phyloP scores from a whole-genome alignment of 805 yeast genomes.

The Kurtzmaniella fragi region DNA sequence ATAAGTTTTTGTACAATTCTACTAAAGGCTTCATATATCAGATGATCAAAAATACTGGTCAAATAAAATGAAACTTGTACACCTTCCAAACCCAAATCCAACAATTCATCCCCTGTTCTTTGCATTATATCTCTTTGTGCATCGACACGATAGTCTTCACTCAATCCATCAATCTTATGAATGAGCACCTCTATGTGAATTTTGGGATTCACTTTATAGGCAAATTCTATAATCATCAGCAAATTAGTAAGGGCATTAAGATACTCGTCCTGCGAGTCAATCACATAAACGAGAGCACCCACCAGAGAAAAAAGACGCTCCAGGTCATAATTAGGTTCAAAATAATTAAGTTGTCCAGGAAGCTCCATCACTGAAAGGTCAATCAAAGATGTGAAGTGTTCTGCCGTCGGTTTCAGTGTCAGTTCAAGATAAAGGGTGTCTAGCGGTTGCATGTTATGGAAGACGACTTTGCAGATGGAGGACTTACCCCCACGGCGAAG shows the following conservation, averaged over 20 bases:
- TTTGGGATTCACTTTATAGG: conserved; percentile 75
- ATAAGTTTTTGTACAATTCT: conserved; percentile 88
- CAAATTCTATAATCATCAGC: conserved; percentile 83
- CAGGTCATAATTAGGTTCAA: conserved; percentile 80
- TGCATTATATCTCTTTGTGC: conserved; percentile 97
- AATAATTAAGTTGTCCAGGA: conserved; percentile 89
- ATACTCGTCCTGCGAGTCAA: conserved; percentile 94
- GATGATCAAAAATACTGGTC: conserved; percentile 92
- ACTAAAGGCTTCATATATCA: conserved; percentile 92
- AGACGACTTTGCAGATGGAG: conserved; percentile 91
- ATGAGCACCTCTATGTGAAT: conserved; percentile 89
- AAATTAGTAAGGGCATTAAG: conserved; percentile 84
- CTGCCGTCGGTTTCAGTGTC: conserved; percentile 84
- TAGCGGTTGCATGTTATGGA: conserved; percentile 93
- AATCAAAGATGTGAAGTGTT: conserved; percentile 76
- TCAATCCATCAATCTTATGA: conserved; percentile 92
- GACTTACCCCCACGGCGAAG: conserved; percentile 89
- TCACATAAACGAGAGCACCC: conserved; percentile 90
- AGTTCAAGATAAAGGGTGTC: conserved; percentile 89
- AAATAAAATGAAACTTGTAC: conserved; percentile 87
- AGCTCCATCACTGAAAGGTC: conserved; percentile 88
- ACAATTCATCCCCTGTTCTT: conserved; percentile 86
- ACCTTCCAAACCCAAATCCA: conserved; percentile 86
- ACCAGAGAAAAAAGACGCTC: conserved; percentile 73
- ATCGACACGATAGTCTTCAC: conserved; percentile 90